Conservation (phyloP, 2,329 filamentous ascomycete genomes). For the Penicillium sp. region DNA sequence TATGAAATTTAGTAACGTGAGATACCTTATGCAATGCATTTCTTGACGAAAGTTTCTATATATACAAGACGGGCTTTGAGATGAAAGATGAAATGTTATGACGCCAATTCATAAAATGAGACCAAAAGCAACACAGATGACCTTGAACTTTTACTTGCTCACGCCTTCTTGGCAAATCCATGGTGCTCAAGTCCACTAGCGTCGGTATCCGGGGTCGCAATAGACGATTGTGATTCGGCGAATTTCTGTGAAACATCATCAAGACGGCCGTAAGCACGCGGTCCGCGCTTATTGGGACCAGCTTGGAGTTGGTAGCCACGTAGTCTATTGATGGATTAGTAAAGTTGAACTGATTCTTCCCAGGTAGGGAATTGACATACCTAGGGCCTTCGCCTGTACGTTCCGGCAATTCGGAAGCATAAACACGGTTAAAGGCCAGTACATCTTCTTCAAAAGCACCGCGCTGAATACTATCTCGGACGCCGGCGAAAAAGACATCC, state of each 20-base stretch:
- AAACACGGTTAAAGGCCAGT: slow-evolving; percentile 66
- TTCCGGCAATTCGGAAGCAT: slow-evolving; percentile 72
- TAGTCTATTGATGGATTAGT: slow-evolving; percentile 48
- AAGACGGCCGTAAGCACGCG: slow-evolving; percentile 67
- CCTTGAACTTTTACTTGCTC: not conserved
- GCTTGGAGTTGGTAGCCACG: slow-evolving; percentile 83
- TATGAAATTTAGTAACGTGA: not conserved
- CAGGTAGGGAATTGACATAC: slow-evolving; percentile 35
- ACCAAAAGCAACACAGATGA: not conserved
- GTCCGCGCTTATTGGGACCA: slow-evolving; percentile 69
- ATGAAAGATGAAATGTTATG: not conserved
- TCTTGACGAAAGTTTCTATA: not conserved
- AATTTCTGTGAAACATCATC: slow-evolving; percentile 54
- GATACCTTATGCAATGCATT: not conserved
- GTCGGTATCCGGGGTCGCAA: slow-evolving; percentile 56
- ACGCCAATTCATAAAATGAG: not conserved
- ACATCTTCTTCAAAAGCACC: slow-evolving; percentile 61
- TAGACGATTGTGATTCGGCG: slow-evolving; percentile 55
- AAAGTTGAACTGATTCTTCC: not conserved
- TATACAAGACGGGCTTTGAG: not conserved
- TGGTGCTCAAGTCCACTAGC: slow-evolving; percentile 58
- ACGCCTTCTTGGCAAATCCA: slow-evolving; percentile 57
- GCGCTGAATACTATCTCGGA: slow-evolving; percentile 67
- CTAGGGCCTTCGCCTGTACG: slow-evolving; percentile 79
- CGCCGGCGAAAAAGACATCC: slow-evolving; percentile 70